Evolutionary conservation across 2,329 filamentous ascomycete genomes (phyloP), one percentile per base, ranked within the genome.

Genomic region (Fusarium decemcellulare): DNA sequence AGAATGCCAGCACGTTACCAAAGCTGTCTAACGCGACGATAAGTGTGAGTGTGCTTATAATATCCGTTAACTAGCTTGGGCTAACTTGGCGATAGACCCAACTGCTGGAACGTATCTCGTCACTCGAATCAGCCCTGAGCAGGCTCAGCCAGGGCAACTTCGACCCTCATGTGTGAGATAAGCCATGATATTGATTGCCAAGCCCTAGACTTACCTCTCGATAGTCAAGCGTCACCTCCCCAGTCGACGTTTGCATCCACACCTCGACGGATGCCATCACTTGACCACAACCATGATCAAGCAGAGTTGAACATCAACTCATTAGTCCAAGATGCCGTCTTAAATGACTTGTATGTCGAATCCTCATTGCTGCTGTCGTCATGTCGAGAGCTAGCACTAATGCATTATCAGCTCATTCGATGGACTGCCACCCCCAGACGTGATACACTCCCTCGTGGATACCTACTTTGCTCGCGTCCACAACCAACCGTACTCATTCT

Each of bases 391-490:
- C 6, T 8, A 18, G 11, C 3, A 16, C 48, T 51, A 12, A 51
- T 14, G 1, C 8, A 2, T 1, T 2, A 5, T n/a, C 11, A 63
- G 61, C 32, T 46, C 46, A 6, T 50, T 56, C 23, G 32, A 61
- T 27, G n/a, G 51, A 18, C 40, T 57, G 7, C 61, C 61, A 29
- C 61, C 61, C 3, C 23, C 53, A 14, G 30, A 43, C 7, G 46
- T 66, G 9, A n/a, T 68, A 6, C 50, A 58, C 27, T 57, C 55
- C 12, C 59, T 82, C 10, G 64, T 81, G 9, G 68, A 74, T 10
- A 73, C 78, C 6, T 77, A 78, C 59, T 77, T 81, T 52, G 71
- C 76, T 2, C 72, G 75, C 54, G 61, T 73, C 48, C 58, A 76
- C 52, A 58, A 79, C 15, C 76, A 78, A 37, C 72, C 65, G 5